phyloP scores from a whole-genome alignment of 345 rosid species.

The Brassica napus region DNA sequence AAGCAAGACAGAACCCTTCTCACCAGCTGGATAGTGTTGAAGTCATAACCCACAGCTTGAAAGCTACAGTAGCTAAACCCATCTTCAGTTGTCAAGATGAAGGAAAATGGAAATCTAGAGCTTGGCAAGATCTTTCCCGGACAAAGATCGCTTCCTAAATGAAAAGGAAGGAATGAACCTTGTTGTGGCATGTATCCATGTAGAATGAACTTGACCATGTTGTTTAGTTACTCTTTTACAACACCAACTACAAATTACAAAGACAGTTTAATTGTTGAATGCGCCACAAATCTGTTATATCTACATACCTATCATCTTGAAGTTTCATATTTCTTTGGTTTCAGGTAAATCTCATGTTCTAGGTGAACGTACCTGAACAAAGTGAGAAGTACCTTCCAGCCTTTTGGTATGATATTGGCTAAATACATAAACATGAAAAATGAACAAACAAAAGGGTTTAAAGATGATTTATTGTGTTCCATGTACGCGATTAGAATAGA shows the following conservation, averaged over 20 bases:
- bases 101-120: no score
- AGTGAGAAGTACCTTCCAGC: not conserved
- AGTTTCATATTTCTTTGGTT: slow-evolving; percentile 67
- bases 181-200: slow-evolving; percentile 60
- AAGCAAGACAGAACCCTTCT: slow-evolving; percentile 81
- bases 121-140: no score
- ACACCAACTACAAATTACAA: not conserved
- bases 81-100: no score
- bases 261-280: not conserved
- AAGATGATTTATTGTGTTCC: not conserved
- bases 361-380: slow-evolving; percentile 81
- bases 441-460: not conserved
- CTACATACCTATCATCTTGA: slow-evolving; percentile 77
- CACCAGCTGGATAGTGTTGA: slow-evolving; percentile 45
- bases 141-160: no score
- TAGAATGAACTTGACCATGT: not conserved
- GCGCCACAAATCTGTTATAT: not conserved
- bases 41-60: no score
- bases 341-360: slow-evolving; percentile 59
- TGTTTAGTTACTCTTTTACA: not conserved
- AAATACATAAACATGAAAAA: slow-evolving; percentile 12
- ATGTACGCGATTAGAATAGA: not conserved
- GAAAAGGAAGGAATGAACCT: slow-evolving; percentile 76
- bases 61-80: no score
- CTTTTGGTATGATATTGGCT: slow-evolving; percentile 43